Evolutionary conservation across 108 stramenopile species (phyloP).

Genomic region (Pseudonitzschia delicatissima): DNA sequence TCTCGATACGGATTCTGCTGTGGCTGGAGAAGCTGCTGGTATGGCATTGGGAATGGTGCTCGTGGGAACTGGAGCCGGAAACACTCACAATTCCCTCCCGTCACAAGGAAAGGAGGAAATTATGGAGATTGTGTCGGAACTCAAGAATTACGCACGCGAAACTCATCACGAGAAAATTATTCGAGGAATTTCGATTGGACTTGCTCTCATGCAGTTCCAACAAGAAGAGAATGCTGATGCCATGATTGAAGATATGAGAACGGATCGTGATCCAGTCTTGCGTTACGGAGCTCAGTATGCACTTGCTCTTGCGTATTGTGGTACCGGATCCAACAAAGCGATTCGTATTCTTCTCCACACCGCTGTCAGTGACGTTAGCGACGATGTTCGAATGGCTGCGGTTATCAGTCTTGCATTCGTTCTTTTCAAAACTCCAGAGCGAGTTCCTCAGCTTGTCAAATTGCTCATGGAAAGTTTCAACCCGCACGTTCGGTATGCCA

Average conservation of each 20-base stretch:
- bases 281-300: slow-evolving; percentile 98
- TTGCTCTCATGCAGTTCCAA: slow-evolving; percentile 93
- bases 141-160: slow-evolving; percentile 94
- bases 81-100: slow-evolving; percentile 47
- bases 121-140: slow-evolving; percentile 78
- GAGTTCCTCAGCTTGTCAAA: slow-evolving; percentile 89
- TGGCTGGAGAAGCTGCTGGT: slow-evolving; percentile 98
- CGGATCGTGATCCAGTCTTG: slow-evolving; percentile 96
- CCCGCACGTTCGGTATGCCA: slow-evolving; percentile 98
- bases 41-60: slow-evolving; percentile 97
- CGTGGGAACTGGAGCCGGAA: slow-evolving; percentile 89
- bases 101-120: slow-evolving; percentile 61
- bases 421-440: slow-evolving; percentile 94
- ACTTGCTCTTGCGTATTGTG: slow-evolving; percentile 95
- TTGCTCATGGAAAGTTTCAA: slow-evolving; percentile 98
- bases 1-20: slow-evolving; percentile 95
- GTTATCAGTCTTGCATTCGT: slow-evolving; percentile 97
- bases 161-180: slow-evolving; percentile 99
- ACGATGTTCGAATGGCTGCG: slow-evolving; percentile 98
- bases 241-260: slow-evolving; percentile 90
- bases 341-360: slow-evolving; percentile 95
- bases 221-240: slow-evolving; percentile 97
- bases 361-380: slow-evolving; percentile 97
- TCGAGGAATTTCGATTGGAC: slow-evolving; percentile 93
- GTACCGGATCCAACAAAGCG: slow-evolving; percentile 95